phyloP scores from a whole-genome alignment of 129 eudicot genomes.

The Pittosporum tobira region DNA sequence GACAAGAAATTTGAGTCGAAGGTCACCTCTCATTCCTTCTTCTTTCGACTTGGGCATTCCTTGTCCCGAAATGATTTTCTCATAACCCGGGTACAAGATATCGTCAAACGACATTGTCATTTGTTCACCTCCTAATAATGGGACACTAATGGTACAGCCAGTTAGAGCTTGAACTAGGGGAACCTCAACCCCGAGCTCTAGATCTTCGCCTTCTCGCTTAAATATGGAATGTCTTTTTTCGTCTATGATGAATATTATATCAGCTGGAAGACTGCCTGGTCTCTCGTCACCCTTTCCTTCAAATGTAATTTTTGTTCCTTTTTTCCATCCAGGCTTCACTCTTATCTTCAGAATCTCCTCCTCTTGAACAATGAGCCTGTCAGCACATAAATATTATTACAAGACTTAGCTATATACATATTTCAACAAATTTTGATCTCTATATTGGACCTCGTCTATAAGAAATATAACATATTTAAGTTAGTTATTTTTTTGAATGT shows the following conservation, averaged over 20 bases:
- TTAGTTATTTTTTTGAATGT: too few relatives aligned
- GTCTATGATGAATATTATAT: constrained; percentile 32
- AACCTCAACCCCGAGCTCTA: constrained; percentile 44
- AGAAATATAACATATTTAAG: too few relatives aligned
- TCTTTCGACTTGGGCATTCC: constrained; percentile 52
- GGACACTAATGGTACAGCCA: constrained; percentile 44
- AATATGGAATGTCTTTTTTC: constrained; percentile 46
- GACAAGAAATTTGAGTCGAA: constrained; percentile 43
- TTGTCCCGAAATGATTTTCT: constrained; percentile 36
- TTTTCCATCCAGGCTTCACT: constrained; percentile 56
- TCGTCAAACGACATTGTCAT: constrained; percentile 36
- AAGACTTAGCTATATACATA: not conserved
- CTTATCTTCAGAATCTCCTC: constrained; percentile 44
- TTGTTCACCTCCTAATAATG: constrained; percentile 47
- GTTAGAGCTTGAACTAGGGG: constrained; percentile 55
- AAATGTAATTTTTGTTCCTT: constrained; percentile 51
- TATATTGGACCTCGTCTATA: too few relatives aligned
- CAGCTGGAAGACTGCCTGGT: constrained; percentile 52
- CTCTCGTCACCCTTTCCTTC: constrained; percentile 70
- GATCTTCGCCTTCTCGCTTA: constrained; percentile 36
- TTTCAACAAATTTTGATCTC: not conserved
- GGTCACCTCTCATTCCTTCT: constrained; percentile 33
- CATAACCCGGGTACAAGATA: constrained; percentile 43
- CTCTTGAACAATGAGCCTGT: constrained; percentile 46
- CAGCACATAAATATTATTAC: not conserved